phyloP scores from a whole-genome alignment of 495 filamentous ascomycete genomes.

The Penicillium alfredii region DNA sequence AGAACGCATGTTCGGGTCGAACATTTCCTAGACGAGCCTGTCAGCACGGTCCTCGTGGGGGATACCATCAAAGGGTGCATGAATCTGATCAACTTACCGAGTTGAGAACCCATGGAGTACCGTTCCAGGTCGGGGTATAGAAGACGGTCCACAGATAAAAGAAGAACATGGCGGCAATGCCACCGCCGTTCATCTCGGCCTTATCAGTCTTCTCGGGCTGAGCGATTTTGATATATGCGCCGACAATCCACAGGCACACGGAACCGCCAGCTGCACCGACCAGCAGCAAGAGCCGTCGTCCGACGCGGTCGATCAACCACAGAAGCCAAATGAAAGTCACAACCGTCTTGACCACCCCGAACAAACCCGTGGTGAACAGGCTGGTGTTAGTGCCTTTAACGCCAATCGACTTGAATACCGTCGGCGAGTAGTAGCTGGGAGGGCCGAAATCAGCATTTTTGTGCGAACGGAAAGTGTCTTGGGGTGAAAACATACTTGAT shows the following conservation, averaged over 20 bases:
- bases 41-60: too few species aligned
- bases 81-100: constrained; percentile 43
- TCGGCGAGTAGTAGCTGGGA: constrained; percentile 60
- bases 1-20: constrained; percentile 54
- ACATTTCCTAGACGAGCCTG: constrained; percentile 41
- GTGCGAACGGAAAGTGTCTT: too few species aligned
- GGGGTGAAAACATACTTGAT: constrained; percentile 66
- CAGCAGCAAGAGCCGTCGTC: constrained; percentile 63
- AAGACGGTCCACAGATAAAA: constrained; percentile 77
- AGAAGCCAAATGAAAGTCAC: constrained; percentile 60
- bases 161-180: constrained; percentile 69
- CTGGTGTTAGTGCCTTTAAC: constrained; percentile 44
- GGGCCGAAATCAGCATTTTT: too few species aligned
- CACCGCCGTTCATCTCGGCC: constrained; percentile 43
- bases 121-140: constrained; percentile 73
- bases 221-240: constrained; percentile 60
- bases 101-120: constrained; percentile 62
- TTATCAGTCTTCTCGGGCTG: constrained; percentile 34
- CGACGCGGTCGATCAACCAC: constrained; percentile 66
- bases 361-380: constrained; percentile 50
- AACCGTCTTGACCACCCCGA: constrained; percentile 50
- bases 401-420: constrained; percentile 54
- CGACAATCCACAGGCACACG: constrained; percentile 70
- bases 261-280: constrained; percentile 65
- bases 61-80: too few species aligned